Conservation (phyloP, 345 rosid species). For the Eutrema heterophyllum region DNA sequence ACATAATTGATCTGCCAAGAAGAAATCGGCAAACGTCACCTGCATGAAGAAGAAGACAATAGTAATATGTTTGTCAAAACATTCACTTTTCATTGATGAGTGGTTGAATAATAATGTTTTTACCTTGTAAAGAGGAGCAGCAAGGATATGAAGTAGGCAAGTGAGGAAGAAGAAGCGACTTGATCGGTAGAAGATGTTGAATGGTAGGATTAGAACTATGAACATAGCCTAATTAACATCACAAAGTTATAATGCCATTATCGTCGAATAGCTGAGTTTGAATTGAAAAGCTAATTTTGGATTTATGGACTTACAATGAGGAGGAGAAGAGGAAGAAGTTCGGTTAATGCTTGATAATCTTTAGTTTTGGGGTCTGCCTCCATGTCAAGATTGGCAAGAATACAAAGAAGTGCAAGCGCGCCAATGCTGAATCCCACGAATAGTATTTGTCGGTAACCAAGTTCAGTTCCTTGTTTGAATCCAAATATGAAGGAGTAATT, state of each 20-base stretch:
- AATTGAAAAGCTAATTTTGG: background rate
- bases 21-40: constrained; percentile 60
- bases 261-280: background rate
- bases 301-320: constrained; percentile 30
- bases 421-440: constrained; percentile 50
- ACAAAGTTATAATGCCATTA: background rate
- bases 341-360: constrained; percentile 39
- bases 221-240: constrained; percentile 29
- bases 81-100: background rate
- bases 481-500: constrained; percentile 73
- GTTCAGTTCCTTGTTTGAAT: constrained; percentile 68
- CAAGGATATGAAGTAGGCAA: background rate
- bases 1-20: constrained; percentile 63
- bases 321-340: constrained; percentile 42
- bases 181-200: constrained; percentile 28
- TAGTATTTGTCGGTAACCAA: constrained; percentile 56
- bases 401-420: constrained; percentile 40
- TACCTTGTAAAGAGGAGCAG: constrained; percentile 32
- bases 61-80: background rate
- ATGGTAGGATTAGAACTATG: constrained; percentile 22
- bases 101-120: background rate
- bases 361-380: constrained; percentile 41
- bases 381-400: constrained; percentile 62
- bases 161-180: constrained; percentile 31
- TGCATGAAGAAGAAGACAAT: constrained; percentile 23